Base-by-base conservation (phyloP, 495 filamentous ascomycete genomes). In the Xanthoparmelia taractica region DNA sequence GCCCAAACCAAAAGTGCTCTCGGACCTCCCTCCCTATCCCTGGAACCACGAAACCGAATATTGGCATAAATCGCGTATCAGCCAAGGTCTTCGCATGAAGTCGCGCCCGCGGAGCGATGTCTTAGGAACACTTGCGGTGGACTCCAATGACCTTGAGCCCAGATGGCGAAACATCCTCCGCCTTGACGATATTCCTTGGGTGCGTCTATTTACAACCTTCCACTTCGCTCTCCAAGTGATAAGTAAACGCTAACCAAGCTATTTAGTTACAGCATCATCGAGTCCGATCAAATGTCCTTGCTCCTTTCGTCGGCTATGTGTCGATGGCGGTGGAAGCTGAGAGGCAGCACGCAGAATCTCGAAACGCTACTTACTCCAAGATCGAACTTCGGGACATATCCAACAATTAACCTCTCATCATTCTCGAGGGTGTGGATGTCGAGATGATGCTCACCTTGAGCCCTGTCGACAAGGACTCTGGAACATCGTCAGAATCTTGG, bases 21-120 rank as follows among this genome's bases (percentile, higher is more conserved):
- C 72, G 10, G 75, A 80, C 52, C 66, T 82, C 8, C 80, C 80
- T 41, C 70, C 69, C 5, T 83, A 83, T 67, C 71, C 72, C 29
- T 82, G 75, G 74, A 73, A 78, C 64, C 74, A 82, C 56, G 58
- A 66, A 2, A 69, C 69, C 10, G 66, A 64, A 4, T 73, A 75
- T 64, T 79, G 73, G 73, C 65, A 72, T 25, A 76, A 82, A 60
- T 76, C 78, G 23, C 78, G 83, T 10, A 58, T 73, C 23, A 78
- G 71, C 65, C 69, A 65, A 20, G 73, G 72, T 61, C 43, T 70
- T 37, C 72, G 75, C 1, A 61, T 68, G 59, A 66, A 73, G 43
- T 67, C 72, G 27, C 65, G 59, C 37, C 69, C 76, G 4, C 68
- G 73, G 25, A 68, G 75, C 63, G 74, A 75, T 59, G 63, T 75